Percentiles rank a stretch among this genome's conserved stretches.
phyloP scores from a whole-genome alignment of 441 rosid species.

The Pelargonium citronellum region DNA sequence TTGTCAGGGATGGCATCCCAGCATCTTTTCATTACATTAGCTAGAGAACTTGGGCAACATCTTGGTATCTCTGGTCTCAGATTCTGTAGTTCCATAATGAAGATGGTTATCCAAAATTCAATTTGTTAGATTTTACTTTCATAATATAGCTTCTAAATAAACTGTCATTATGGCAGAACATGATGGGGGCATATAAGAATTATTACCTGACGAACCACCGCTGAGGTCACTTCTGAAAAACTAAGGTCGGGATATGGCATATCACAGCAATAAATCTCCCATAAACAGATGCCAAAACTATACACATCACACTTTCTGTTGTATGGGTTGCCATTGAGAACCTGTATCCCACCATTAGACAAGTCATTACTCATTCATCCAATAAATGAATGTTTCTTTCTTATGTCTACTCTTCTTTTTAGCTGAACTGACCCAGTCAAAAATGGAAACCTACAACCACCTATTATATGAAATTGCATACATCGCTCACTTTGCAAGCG shows the following conservation, averaged over 20 bases:
- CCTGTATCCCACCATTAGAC: background rate
- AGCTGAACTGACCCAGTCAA: too few relatives aligned
- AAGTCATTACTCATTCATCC: too few relatives aligned
- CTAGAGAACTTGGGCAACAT: constrained; percentile 89
- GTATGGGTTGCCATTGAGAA: background rate
- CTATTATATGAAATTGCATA: too few relatives aligned
- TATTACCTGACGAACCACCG: constrained; percentile 85
- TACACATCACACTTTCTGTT: constrained; percentile 1
- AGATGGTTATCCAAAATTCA: too few relatives aligned
- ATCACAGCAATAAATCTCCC: background rate
- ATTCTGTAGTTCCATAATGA: constrained; percentile 36
- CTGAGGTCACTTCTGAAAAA: constrained; percentile 86
- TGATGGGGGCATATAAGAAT: too few relatives aligned
- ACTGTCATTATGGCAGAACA: too few relatives aligned
- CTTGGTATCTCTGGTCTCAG: constrained; percentile 94
- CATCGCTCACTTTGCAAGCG: too few relatives aligned
- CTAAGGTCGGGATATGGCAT: constrained; percentile 48
- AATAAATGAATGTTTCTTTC: too few relatives aligned
- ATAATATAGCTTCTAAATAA: too few relatives aligned
- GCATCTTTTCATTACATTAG: constrained; percentile 87
- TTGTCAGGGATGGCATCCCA: constrained; percentile 94
- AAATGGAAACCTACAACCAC: too few relatives aligned
- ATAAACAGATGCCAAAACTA: background rate
- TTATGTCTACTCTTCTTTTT: too few relatives aligned
- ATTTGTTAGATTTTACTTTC: too few relatives aligned